Evolutionary conservation across 345 rosid genomes (phyloP).

Genomic region (Hibiscus tridactylites): DNA sequence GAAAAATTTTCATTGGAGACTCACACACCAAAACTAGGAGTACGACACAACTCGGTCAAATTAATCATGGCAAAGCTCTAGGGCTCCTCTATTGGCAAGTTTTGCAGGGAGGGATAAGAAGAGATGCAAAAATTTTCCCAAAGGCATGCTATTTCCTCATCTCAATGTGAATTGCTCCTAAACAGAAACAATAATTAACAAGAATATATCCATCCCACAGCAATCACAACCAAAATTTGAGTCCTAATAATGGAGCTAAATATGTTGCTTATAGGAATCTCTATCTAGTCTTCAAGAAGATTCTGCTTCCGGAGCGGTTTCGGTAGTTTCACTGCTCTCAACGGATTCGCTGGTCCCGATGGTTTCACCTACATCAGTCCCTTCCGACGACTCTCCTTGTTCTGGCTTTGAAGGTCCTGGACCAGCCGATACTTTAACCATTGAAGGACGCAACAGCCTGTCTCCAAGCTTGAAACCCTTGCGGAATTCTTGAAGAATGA

Average conservation of each 20-base stretch:
- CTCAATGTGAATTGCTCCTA: no score
- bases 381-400: constrained; percentile 25
- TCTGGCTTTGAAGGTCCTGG: constrained; percentile 72
- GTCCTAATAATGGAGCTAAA: background rate
- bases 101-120: no score
- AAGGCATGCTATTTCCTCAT: no score
- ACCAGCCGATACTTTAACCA: constrained; percentile 96
- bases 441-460: constrained; percentile 82
- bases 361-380: constrained; percentile 9
- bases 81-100: no score
- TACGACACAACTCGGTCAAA: no score
- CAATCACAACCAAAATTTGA: background rate
- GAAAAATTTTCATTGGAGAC: no score
- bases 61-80: no score
- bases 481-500: constrained; percentile 69
- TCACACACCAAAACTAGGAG: no score
- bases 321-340: background rate
- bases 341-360: background rate
- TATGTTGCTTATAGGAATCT: background rate
- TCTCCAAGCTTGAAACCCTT: constrained; percentile 77
- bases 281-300: background rate
- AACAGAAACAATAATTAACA: no score
- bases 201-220: no score
- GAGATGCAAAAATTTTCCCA: no score
- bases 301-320: background rate